phyloP scores from a whole-genome alignment of 176 grass and related monocot genomes.

The Triticum turgidum region DNA sequence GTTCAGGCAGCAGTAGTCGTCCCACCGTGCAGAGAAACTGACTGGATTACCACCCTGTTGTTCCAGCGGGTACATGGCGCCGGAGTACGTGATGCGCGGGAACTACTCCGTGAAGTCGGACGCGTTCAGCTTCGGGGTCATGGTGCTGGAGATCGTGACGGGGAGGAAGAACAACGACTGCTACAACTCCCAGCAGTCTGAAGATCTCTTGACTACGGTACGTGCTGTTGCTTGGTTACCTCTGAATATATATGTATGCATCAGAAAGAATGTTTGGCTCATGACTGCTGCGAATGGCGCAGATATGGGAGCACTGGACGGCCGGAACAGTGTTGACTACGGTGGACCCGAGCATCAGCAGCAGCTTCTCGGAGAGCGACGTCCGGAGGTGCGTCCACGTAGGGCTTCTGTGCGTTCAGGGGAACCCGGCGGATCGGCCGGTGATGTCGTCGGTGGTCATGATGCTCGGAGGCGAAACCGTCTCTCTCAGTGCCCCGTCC shows the following conservation, averaged over 20 bases:
- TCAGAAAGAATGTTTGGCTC: neutral
- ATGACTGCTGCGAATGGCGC: neutral
- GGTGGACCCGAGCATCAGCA: conserved; percentile 16
- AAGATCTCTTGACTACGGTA: conserved; percentile 37
- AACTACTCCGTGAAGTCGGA: too few species aligned
- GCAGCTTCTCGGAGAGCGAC: neutral
- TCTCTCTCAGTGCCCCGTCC: neutral
- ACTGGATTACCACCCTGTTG: too few species aligned
- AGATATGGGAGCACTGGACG: conserved; percentile 41
- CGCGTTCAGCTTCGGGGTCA: too few species aligned
- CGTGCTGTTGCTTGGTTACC: neutral
- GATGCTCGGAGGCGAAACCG: conserved; percentile 2
- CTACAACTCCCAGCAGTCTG: neutral
- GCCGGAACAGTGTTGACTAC: neutral
- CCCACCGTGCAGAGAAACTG: too few species aligned
- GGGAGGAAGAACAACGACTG: neutral
- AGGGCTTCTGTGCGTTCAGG: too few species aligned
- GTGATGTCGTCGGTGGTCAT: too few species aligned
- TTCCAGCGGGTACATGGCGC: too few species aligned
- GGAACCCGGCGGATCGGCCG: too few species aligned
- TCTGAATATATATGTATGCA: neutral
- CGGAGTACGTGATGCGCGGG: too few species aligned
- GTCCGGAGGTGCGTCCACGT: neutral
- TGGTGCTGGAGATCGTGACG: too few species aligned
- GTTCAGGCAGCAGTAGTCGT: too few species aligned